Base-by-base conservation (phyloP, 345 rosid genomes). In the Firmiana major region DNA sequence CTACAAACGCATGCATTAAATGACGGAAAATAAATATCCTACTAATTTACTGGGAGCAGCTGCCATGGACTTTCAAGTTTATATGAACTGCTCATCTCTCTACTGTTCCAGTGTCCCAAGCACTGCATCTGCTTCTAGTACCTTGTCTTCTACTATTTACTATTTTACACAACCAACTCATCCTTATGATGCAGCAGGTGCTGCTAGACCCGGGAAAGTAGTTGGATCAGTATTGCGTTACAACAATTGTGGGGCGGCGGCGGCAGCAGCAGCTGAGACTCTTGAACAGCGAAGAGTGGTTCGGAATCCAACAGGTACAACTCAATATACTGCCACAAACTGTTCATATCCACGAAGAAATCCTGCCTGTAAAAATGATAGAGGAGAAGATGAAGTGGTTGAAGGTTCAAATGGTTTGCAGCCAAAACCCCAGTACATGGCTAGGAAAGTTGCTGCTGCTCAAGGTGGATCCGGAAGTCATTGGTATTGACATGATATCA, bases 161-260 rank as follows among this genome's bases (percentile, higher is more conserved):
- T 15, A 34, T 64, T 64, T 3, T 40, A 38, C 28, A n/a, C 16
- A 40, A 65, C 6, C 49, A 38, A n/a, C 28, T 40, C 28, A 17
- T 34, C 13, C 34, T 31, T 5, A 31, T 75, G n/a, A 28, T 80
- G 75, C 85, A 80, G 93, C 92, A 83, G 90, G 91, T 66, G 90
- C 88, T 24, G 88, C 98, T 43, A 86, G 94, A 82, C 97, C 97
- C 17, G 97, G 94, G 62, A 93, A 93, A 82, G 94, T 93, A n/a
- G 92, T 91, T 60, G 86, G 97, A 21, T 89, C 98, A 4, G 94
- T 91, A 43, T 78, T 90, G 78, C 97, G 97, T 43, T 90, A 95
- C 85, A 90, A 90, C 88, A 90, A 90, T 75, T 91, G 98, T 51
- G 91, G 92, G 15, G 90, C 87, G 26, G 91, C 88, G 12, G 90